A percentile compares a stretch with the other conserved stretches of the same genome.
Evolutionary conservation across 2,329 filamentous ascomycete genomes (phyloP).

Genomic region (Neoascochyta sp.): DNA sequence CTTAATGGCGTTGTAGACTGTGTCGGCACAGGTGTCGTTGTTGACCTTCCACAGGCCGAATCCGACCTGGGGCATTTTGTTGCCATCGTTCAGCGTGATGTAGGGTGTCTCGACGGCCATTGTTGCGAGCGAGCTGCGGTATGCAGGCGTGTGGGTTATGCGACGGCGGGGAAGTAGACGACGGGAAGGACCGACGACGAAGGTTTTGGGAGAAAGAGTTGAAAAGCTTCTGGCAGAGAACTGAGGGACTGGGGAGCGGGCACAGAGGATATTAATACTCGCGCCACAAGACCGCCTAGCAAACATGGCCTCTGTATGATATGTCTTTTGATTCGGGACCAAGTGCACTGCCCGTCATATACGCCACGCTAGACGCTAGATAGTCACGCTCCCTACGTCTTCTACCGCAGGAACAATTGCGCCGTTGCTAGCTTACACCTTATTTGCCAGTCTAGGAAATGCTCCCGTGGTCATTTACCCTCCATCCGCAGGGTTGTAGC

Average conservation of each 20-base stretch:
- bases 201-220: conserved; percentile 9
- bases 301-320: conserved; percentile 15
- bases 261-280: conserved; percentile 22
- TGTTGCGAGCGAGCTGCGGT: conserved; percentile 18
- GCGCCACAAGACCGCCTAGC: conserved; percentile 13
- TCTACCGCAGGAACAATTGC: conserved; percentile 20
- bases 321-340: conserved; percentile 13
- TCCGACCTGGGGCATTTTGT: conserved; percentile 71
- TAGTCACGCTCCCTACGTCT: conserved; percentile 18
- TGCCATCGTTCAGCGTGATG: conserved; percentile 44
- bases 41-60: conserved; percentile 83
- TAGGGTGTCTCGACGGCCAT: conserved; percentile 28
- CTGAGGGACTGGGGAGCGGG: conserved; percentile 12
- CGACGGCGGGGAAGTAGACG: conserved; percentile 2
- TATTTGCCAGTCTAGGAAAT: conserved; percentile 16
- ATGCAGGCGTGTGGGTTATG: conserved; percentile 4
- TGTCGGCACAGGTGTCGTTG: conserved; percentile 68
- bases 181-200: conserved; percentile 5
- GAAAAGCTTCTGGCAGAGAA: conserved; percentile 3
- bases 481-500: conserved; percentile 7
- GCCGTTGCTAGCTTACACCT: conserved; percentile 4
- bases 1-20: conserved; percentile 61
- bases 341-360: conserved; percentile 18
- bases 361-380: conserved; percentile 20
- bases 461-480: conserved; percentile 19